phyloP scores from a whole-genome alignment of 1,284 basidiomycete genomes.

The Phellopilus nigrolimitatus region DNA sequence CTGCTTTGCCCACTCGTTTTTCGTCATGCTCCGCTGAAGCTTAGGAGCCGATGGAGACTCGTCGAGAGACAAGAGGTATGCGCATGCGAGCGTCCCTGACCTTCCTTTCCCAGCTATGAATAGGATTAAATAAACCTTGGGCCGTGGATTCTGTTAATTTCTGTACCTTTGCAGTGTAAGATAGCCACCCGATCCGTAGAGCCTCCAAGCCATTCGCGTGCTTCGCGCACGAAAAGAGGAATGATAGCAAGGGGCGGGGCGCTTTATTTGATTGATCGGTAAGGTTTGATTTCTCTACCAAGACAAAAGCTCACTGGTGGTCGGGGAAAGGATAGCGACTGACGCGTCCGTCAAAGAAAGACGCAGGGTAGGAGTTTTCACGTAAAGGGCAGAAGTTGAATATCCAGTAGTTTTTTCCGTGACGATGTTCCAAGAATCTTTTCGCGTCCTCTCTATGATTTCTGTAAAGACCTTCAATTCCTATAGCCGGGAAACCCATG shows the following conservation, averaged over 20 bases:
- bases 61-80: conserved; percentile 67
- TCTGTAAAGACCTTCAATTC: conserved; percentile 77
- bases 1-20: conserved; percentile 43
- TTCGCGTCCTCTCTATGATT: conserved; percentile 77
- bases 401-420: conserved; percentile 75
- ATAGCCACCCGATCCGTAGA: conserved; percentile 72
- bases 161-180: conserved; percentile 81
- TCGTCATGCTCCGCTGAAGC: conserved; percentile 42
- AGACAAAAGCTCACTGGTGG: conserved; percentile 57
- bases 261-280: conserved; percentile 32
- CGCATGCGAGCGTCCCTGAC: conserved; percentile 77
- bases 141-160: conserved; percentile 6
- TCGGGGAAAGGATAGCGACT: conserved; percentile 88
- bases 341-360: conserved; percentile 63
- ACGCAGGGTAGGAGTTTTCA: conserved; percentile 64
- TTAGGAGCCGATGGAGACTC: conserved; percentile 42
- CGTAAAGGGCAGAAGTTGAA: conserved; percentile 85
- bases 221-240: conserved; percentile 73
- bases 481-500: conserved; percentile 85
- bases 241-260: conserved; percentile 81
- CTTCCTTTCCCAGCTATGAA: conserved; percentile 70
- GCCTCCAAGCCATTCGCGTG: conserved; percentile 71
- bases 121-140: neutral
- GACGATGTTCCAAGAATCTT: conserved; percentile 69
- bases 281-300: conserved; percentile 17